Evolutionary conservation across 805 yeast species (phyloP).

Genomic region (Kuraishia ogatae): DNA sequence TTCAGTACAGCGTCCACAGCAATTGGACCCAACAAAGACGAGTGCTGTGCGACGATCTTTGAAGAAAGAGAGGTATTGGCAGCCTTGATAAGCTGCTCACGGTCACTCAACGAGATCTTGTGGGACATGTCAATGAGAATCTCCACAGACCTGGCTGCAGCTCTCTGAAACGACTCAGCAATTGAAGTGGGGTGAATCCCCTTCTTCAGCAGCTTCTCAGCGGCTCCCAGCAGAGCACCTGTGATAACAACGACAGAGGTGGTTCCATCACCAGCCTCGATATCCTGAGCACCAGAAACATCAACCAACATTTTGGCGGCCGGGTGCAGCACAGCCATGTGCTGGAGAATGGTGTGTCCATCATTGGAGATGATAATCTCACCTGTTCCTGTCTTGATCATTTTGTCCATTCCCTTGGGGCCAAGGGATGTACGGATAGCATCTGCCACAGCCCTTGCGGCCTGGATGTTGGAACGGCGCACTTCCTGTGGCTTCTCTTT

Average conservation of each 20-base stretch:
- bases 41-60: conserved; percentile 91
- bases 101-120: conserved; percentile 69
- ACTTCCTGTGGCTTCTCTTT: conserved; percentile 95
- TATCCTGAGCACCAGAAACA: conserved; percentile 94
- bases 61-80: conserved; percentile 92
- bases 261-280: conserved; percentile 99
- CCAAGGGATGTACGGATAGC: conserved; percentile 94
- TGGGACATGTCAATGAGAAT: conserved; percentile 79
- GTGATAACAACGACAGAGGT: conserved; percentile 94
- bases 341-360: conserved; percentile 93
- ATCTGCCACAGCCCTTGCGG: conserved; percentile 92
- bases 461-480: conserved; percentile 78
- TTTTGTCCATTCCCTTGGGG: conserved; percentile 99
- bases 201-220: conserved; percentile 79
- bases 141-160: conserved; percentile 76
- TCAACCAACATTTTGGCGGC: conserved; percentile 97
- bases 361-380: conserved; percentile 94
- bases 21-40: conserved; percentile 79
- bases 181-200: conserved; percentile 95
- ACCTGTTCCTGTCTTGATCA: conserved; percentile 91
- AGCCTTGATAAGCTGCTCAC: conserved; percentile 80
- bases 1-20: conserved; percentile 89
- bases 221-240: conserved; percentile 91
- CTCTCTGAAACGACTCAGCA: conserved; percentile 88
- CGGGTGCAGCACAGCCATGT: conserved; percentile 98